Base-by-base conservation (phyloP, 164 flowering plant species). In the Annona cherimola region DNA sequence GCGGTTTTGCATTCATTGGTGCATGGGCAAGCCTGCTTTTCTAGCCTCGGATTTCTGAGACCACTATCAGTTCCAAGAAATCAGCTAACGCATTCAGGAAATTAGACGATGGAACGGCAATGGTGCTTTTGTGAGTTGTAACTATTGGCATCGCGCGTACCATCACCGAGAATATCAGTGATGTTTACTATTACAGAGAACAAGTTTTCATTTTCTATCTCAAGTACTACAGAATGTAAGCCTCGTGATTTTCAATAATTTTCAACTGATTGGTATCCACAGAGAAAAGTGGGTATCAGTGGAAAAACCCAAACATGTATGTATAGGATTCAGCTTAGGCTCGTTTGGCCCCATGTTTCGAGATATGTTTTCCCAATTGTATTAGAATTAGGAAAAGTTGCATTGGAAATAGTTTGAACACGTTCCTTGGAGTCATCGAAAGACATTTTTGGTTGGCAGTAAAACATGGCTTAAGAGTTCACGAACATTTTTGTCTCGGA, bases 21-120 rank as follows among this genome's bases (percentile, higher is more conserved):
- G 99, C 87, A 54, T 94, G 98, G 99, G 94, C 85, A 45, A 86
- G 89, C 86, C 86, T 94, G 81, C 84, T 91, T 72, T 90, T 92
- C 83, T 94, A 80, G 75, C 69, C 50, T 45, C 45, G 62, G 20
- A 66, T 46, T 63, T 40, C 45, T 40, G 69, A 18, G 14, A 50
- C 57, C 57, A 50, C 57, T 16, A 50, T 50, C 57, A 50, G 57
- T 8, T 50, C 9, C 57, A 50, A 50, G 14, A 50, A 50, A n/a
- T n/a, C n/a, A n/a, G n/a, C n/a, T n/a, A n/a, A 50, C 14, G 57
- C 57, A 50, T 50, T 16, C 14, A 16, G 57, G 14, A 16, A 8
- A 2, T 50, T 50, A 16, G 57, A 50, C 14, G 16, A 50, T 50
- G 7, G 57, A 50, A 50, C 57, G 8, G 57, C 8, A 50, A 16